Evolutionary conservation across 148 eudicot genomes (phyloP), one percentile per base, ranked within the genome.

Genomic region (Rhododendron ferrugineum): DNA sequence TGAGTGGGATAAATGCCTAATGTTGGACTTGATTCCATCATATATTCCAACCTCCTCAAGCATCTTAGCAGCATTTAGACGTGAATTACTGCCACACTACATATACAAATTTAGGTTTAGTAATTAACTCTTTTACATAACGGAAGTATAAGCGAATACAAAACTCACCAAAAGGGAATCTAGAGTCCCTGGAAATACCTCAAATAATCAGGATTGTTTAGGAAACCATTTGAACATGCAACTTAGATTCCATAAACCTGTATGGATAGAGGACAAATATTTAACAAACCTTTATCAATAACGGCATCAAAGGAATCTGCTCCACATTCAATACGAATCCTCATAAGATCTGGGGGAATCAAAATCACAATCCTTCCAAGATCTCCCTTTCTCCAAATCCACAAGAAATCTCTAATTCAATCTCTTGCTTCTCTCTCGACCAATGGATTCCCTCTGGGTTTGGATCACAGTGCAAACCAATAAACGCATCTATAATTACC

Each of bases 161-260:
- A n/a, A n/a, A n/a, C n/a, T n/a, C n/a, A n/a, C n/a, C n/a, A n/a
- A 94, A 88, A 96, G 91, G 82, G 98, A 93, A 89, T 96, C 98
- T 34, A 96, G 91, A 70, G 98, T 96, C 80, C 98, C 98, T 96
- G 94, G 94, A 85, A 77, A 86, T 44, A 85, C 42, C 23, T 79
- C 37, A 70, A 83, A 15, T 11, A 79, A 73, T 85, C 87, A 87
- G 84, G 23, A 77, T 70, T 15, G 15, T 44, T 44, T 7, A 3
- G 76, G 56, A 44, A 74, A 50, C 46, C 26, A 52, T 74, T 14
- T 58, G 42, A n/a, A 73, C 7, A 26, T 40, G 60, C 30, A 83
- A 78, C 79, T 28, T 26, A n/a, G 18, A 52, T 28, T 26, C 8
- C 49, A 81, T 23, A 62, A 37, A 52, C 66, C 20, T 40, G 32